Base-by-base conservation (phyloP, 2,329 filamentous ascomycete genomes). In the Cordyceps javanica region DNA sequence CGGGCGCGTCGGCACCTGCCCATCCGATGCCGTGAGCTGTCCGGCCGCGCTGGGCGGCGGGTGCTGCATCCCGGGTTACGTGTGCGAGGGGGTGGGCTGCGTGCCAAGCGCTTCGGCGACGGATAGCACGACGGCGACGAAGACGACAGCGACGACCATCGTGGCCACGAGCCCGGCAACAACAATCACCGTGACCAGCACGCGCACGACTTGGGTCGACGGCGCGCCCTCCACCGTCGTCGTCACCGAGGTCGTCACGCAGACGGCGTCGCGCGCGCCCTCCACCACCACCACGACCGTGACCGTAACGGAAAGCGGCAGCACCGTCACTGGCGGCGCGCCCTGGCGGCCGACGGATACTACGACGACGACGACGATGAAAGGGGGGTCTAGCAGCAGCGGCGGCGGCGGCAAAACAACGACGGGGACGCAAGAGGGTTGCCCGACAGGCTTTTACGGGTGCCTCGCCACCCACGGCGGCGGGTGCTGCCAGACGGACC, bases 381-480 rank as follows among this genome's bases (percentile, higher is more conserved):
- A n/a, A n/a, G n/a, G 21, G 21, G 10, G 4, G 34, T 13, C 39
- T 11, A 23, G n/a, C 8, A 41, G n/a, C 38, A 41, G n/a, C 38
- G n/a, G n/a, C n/a, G n/a, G n/a, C n/a, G n/a, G 65, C 49, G 46
- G 21, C 9, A n/a, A 68, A 58, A 63, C 67, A 58, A 72, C 71
- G 5, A 63, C 68, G 7, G 71, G 70, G 30, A 72, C 71, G 11
- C 72, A 74, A 58, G 67, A 66, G 6, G 72, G 72, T 64, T 97
- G 93, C 65, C 93, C 93, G 0, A 92, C 87, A 0, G 92, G 92
- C 2, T 97, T 92, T 77, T 97, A 97, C 71, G 87, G 90, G 52
- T 97, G 93, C 72, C 83, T 87, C 2, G 93, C 93, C 2, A 85
- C 86, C 60, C 90, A 92, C 59, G 91, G 89, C 14, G 91, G 91